Evolutionary conservation across 192 early-diverging fungal genomes (phyloP), one percentile per base, ranked within the genome.

Genomic region (Coemansia sp.): DNA sequence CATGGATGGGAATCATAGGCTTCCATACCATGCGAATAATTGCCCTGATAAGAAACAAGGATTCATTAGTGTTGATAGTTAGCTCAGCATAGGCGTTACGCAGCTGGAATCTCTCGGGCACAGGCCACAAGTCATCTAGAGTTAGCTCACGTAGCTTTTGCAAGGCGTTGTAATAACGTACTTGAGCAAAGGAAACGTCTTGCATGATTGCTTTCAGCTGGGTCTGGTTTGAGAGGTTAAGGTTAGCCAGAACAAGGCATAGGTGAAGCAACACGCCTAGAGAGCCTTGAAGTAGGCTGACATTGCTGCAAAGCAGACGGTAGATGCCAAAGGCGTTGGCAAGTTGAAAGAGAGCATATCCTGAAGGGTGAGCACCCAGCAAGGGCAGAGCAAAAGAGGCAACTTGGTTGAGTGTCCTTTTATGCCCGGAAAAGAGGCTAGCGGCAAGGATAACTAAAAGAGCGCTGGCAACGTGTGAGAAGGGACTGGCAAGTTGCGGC

Each of bases 21-120:
- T 75, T 65, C 79, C 79, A 82, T 3, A 74, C 49, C 75, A 82
- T 77, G 8, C 79, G 74, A 1, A 55, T 22, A 47, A 82, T 65
- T 16, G 75, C 79, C 4, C 75, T 71, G 18, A 82, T 43, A 46
- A 82, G 46, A 34, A 82, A 82, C 29, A 82, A 36, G 1, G 74
- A 36, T 54, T 82, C 75, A 3, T 68, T 49, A 15, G 65, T 27
- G 27, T 82, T 60, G 38, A 74, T 74, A 8, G 43, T 24, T 31
- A 82, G 65, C 22, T 82, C 72, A 55, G 61, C 41, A 22, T 67
- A 33, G 8, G 69, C 61, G 22, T 47, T 44, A 11, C 41, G 36
- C 7, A 82, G 34, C 3, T 55, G 68, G 36, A 65, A 64, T 24
- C 66, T 64, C 24, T 82, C 69, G 1, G 79, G 75, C 3, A 82